Evolutionary conservation across 1,284 basidiomycete genomes (phyloP).

Genomic region (Xerocomus nothofagi): DNA sequence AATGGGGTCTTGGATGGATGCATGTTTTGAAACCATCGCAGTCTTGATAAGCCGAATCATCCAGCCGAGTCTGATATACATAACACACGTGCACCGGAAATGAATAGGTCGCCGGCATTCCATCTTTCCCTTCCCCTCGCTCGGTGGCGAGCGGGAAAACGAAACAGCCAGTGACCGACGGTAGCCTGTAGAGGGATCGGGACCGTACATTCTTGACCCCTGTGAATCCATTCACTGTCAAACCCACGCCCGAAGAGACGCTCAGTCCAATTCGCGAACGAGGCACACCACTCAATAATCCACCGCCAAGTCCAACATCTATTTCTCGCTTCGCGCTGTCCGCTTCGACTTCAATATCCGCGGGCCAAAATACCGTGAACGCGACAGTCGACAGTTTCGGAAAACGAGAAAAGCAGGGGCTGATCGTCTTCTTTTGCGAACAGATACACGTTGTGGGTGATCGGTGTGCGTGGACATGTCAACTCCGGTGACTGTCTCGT

Average conservation of each 20-base stretch:
- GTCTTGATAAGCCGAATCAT: conserved; percentile 8
- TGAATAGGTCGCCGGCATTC: neutral
- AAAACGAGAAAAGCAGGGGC: too few relatives aligned
- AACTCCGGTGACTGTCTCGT: neutral
- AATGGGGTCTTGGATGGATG: neutral
- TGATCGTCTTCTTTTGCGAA: too few relatives aligned
- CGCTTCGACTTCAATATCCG: conserved; percentile 7
- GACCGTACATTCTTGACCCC: neutral
- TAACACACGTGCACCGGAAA: conserved; percentile 1
- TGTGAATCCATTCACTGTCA: too few relatives aligned
- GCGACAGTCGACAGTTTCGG: too few relatives aligned
- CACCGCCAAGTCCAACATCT: neutral
- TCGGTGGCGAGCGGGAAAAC: conserved; percentile 13
- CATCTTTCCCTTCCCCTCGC: neutral
- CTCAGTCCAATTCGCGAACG: neutral
- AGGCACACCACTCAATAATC: neutral
- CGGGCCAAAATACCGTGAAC: too few relatives aligned
- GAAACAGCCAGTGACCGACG: neutral
- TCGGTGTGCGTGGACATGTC: neutral
- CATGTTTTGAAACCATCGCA: neutral
- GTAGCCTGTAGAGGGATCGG: neutral
- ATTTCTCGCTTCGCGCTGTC: neutral
- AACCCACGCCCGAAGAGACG: neutral
- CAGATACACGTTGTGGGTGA: neutral
- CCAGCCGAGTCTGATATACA: conserved; percentile 2